Conservation (phyloP, 805 yeast genomes). For the Barnettozyma populi region DNA sequence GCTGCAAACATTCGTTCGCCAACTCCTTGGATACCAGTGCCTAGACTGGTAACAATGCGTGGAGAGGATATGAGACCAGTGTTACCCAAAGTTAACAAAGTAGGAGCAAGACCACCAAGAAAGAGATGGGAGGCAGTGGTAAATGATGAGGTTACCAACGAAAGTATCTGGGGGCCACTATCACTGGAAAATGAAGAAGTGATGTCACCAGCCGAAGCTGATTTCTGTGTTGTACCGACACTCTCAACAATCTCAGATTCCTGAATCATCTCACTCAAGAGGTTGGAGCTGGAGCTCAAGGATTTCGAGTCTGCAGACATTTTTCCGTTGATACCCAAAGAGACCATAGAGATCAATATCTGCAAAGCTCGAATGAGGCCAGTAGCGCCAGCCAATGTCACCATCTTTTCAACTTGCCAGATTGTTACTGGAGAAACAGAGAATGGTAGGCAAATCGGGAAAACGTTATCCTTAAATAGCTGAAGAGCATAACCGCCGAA, state of each 20-base stretch:
- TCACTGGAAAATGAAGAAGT: neutral
- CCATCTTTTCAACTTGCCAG: neutral
- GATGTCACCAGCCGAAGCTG: neutral
- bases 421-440: neutral
- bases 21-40: slow-evolving; percentile 1
- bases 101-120: neutral
- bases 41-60: neutral
- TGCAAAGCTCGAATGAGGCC: neutral
- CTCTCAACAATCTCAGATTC: neutral
- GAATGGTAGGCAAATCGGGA: neutral
- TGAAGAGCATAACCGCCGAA: neutral
- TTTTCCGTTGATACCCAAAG: slow-evolving; percentile 1
- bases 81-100: slow-evolving; percentile 5
- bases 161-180: neutral
- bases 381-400: neutral
- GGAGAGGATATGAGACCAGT: slow-evolving; percentile 9
- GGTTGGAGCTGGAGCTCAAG: neutral
- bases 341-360: neutral
- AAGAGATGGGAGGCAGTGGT: slow-evolving; percentile 1
- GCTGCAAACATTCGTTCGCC: slow-evolving; percentile 6
- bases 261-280: neutral
- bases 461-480: neutral
- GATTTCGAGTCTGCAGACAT: neutral
- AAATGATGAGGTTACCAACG: slow-evolving; percentile 2
- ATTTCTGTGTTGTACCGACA: neutral